Base-by-base conservation (phyloP, 768 basidiomycete species). In the Mycena olivaceomarginata region DNA sequence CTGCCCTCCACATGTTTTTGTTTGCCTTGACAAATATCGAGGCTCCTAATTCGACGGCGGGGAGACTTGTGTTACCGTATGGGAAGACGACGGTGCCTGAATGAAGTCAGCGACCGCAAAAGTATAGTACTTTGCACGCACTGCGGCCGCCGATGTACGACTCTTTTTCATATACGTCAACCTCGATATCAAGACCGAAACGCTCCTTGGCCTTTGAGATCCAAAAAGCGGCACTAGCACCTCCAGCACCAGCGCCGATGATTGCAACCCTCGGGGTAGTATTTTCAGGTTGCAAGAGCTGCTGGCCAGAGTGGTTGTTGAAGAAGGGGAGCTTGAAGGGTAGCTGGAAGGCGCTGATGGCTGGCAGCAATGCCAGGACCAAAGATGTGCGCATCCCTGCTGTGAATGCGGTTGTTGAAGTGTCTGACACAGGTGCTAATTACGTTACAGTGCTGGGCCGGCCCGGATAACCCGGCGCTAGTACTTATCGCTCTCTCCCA, bases 191-290 rank as follows among this genome's bases (percentile, higher is more conserved):
- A 45, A 96, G 15, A 51, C 48, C 92, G 73, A 90, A 93, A 37
- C 94, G 88, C 78, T 95, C 90, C 80, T 94, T 93, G 39, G 94
- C 95, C 82, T 94, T 94, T 22, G 91, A 90, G 69, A 98, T 93
- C 94, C 97, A 95, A 82, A 92, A 95, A 3, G 93, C 96, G 25
- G 97, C 95, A 37, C 96, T 94, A 18, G 92, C 92, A 11, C 97
- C 97, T 12, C 89, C 96, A 16, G 97, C 97, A 39, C 97, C 97
- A 0, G 97, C 97, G 20, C 97, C 97, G 70, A 98, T 92, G 81
- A 98, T 93, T 10, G 97, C 97, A 80, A 98, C 90, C 63, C 93
- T 86, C 60, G 93, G 91, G 0, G 88, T 81, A 20, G 77, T 73
- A 78, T 78, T 45, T 78, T 70, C 25, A 76, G 69, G 10, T 74